Percentiles rank a stretch among this genome's conserved stretches.
Conservation (phyloP, 2,329 filamentous ascomycete species). For the Teratosphaeria epicoccoides region DNA sequence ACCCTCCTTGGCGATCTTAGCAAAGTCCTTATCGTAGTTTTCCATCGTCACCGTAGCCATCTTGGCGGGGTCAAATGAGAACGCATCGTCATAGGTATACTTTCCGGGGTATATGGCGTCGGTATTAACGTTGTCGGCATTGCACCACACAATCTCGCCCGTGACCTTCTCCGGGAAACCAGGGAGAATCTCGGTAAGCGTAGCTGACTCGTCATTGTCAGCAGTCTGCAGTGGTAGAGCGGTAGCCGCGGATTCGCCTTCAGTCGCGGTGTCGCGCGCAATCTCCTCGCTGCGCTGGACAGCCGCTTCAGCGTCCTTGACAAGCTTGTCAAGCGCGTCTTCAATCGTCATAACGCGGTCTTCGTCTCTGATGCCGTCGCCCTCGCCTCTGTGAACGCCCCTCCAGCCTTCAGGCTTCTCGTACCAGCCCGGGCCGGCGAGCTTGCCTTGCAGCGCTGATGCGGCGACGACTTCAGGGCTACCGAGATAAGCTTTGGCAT, state of each 20-base stretch:
- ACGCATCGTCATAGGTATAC: conserved; percentile 82
- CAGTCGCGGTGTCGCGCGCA: conserved; percentile 27
- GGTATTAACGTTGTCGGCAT: conserved; percentile 80
- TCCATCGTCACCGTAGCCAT: conserved; percentile 91
- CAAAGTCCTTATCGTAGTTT: conserved; percentile 76
- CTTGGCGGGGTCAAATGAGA: conserved; percentile 58
- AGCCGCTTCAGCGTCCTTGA: conserved; percentile 56
- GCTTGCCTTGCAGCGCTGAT: conserved; percentile 64
- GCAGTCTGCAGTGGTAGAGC: background rate
- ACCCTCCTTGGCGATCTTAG: conserved; percentile 49
- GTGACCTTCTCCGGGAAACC: conserved; percentile 75
- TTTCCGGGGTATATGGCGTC: conserved; percentile 88
- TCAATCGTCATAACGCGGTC: conserved; percentile 57
- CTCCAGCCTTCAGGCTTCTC: conserved; percentile 56
- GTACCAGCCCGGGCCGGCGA: conserved; percentile 70
- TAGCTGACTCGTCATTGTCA: conserved; percentile 23
- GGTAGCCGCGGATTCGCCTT: background rate
- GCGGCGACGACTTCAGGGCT: conserved; percentile 89
- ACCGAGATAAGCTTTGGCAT: conserved; percentile 74
- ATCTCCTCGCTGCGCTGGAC: conserved; percentile 45
- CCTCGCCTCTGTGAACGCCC: conserved; percentile 61
- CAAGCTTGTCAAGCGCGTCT: conserved; percentile 60
- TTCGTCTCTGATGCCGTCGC: conserved; percentile 53
- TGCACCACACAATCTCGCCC: conserved; percentile 82
- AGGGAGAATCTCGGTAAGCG: conserved; percentile 59